Evolutionary conservation across 768 basidiomycete species (phyloP), one percentile per base, ranked within the genome.

Genomic region (Suillus luteus): DNA sequence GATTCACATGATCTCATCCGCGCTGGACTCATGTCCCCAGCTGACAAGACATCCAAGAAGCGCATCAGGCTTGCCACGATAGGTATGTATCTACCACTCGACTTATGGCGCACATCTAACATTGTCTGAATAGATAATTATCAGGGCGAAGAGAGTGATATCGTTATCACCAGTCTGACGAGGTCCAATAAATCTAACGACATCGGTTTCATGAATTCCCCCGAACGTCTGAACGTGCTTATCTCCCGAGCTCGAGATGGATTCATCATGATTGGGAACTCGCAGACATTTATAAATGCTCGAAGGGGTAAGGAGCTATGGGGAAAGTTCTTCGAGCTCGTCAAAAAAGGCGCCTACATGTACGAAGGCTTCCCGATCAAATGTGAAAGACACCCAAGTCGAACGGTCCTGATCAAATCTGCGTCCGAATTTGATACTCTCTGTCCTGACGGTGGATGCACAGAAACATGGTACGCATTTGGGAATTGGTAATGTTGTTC

Each of bases 141-240:
- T 65, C 90, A 91, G 69, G 89, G 89, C 3, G 90, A 91, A 70
- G 89, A 91, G 71, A 85, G 86, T 40, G 83, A 90, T 57, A 86
- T 91, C 55, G 86, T 91, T 31, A 75, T 91, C 40, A 79, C 81
- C 6, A 85, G 83, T 12, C 72, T 91, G 38, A 88, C 86, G 0
- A 74, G 89, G 55, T 89, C 87, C 65, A 90, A 91, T 63, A 6
- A 75, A 0, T 62, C 73, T 0, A 69, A 80, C 57, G 82, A 86
- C 62, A 90, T 91, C 27, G 89, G 90, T 1, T 91, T 91, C 75
- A 89, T 91, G 88, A 82, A 74, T 40, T 80, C 89, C 3, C 83
- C 86, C 0, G 87, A 91, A 72, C 84, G 89, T 24, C 76, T 91
- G 27, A 91, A 89, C 60, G 89, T 91, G 8, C 77, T 91, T 0